A percentile compares a stretch with the other conserved stretches of the same genome.
phyloP scores from a whole-genome alignment of 352 stramenopile species.

The Stramenopiles sp. region DNA sequence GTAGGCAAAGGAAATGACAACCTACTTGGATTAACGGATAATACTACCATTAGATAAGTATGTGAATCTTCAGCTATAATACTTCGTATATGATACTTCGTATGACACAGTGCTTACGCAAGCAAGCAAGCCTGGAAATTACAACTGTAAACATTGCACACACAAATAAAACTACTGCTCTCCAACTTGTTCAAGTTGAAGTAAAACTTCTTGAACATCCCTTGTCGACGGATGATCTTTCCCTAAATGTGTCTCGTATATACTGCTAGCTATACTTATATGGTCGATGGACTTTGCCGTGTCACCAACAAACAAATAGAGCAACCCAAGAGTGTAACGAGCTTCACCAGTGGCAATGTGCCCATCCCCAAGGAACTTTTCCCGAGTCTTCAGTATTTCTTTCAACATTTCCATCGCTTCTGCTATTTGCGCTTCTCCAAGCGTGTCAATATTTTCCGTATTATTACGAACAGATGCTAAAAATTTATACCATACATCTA shows the following conservation, averaged over 20 bases:
- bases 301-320: not conserved
- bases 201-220: not conserved
- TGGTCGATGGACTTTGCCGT: not conserved
- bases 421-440: conserved; percentile 28
- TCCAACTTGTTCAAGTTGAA: not conserved
- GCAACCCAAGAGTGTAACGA: conserved; percentile 1
- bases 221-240: not conserved
- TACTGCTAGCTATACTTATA: not conserved
- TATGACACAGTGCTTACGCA: too few species aligned
- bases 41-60: too few species aligned
- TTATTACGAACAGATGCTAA: conserved; percentile 25
- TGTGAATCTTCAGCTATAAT: too few species aligned
- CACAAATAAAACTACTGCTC: too few species aligned
- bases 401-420: conserved; percentile 34
- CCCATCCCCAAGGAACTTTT: conserved; percentile 30
- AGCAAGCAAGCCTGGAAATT: too few species aligned
- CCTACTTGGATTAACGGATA: too few species aligned
- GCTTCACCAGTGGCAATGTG: conserved; percentile 37
- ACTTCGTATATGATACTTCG: too few species aligned
- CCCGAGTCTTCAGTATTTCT: conserved; percentile 26
- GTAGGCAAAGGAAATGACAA: too few species aligned
- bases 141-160: too few species aligned
- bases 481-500: conserved; percentile 48
- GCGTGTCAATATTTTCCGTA: conserved; percentile 22
- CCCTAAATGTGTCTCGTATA: not conserved